phyloP scores from a whole-genome alignment of 805 yeast species.

The Babjeviella inositovora region DNA sequence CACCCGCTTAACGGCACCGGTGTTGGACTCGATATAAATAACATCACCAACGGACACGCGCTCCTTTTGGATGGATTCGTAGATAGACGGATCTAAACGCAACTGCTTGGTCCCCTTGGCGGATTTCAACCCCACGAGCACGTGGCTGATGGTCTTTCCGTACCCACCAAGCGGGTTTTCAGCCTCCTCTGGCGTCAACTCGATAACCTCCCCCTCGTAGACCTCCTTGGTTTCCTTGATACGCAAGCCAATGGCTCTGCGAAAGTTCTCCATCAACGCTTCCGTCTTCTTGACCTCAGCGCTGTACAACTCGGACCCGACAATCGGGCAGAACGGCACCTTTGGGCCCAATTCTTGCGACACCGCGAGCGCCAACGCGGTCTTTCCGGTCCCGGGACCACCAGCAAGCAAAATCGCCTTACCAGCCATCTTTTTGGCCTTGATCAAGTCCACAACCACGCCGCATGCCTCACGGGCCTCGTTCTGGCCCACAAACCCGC shows the following conservation, averaged over 20 bases:
- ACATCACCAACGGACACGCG: constrained; percentile 93
- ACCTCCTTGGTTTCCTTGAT: constrained; percentile 96
- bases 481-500: constrained; percentile 74
- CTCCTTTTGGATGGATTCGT: constrained; percentile 90
- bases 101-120: constrained; percentile 83
- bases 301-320: constrained; percentile 84
- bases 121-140: constrained; percentile 82
- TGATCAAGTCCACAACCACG: constrained; percentile 82
- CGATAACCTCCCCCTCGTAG: constrained; percentile 96
- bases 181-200: constrained; percentile 87
- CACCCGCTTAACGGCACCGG: constrained; percentile 93
- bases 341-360: constrained; percentile 94
- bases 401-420: constrained; percentile 94
- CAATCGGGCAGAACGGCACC: constrained; percentile 95
- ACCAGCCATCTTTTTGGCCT: constrained; percentile 85
- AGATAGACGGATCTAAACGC: constrained; percentile 83
- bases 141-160: constrained; percentile 92
- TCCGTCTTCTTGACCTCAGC: constrained; percentile 98
- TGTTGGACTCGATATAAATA: constrained; percentile 90
- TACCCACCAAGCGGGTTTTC: constrained; percentile 96
- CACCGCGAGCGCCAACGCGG: constrained; percentile 90
- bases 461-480: constrained; percentile 88
- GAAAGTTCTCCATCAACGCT: constrained; percentile 88
- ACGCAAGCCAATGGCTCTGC: constrained; percentile 91
- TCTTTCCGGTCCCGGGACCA: constrained; percentile 97